These are phyloP conservation scores for Rhodosporidiobolus sp. DNA, from an alignment of 768 basidiomycete genomes.

Conservation along the genomic window DNA sequence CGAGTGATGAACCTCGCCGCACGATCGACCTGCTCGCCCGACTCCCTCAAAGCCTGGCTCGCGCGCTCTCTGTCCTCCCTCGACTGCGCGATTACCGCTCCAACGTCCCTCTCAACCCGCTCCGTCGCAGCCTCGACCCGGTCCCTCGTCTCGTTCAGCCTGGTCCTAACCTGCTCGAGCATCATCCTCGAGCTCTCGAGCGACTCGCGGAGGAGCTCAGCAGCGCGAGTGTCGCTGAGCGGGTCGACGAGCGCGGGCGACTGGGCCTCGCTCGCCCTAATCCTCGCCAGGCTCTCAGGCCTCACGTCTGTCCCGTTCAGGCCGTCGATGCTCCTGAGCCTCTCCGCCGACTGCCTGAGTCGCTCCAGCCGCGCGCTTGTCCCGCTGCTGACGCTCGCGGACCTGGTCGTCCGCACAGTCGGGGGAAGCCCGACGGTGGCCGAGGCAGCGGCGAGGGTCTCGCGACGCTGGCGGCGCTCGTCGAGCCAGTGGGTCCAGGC, in stretches of 20 bases:
- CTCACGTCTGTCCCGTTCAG: neutral
- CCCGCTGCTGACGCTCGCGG: neutral
- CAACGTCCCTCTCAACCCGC: neutral
- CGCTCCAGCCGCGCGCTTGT: conserved; percentile 3
- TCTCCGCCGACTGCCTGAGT: conserved; percentile 15
- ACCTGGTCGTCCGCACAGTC: neutral
- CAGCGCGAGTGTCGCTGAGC: neutral
- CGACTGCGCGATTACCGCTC: neutral
- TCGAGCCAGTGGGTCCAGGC: conserved; percentile 20
- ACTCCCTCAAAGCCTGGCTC: neutral
- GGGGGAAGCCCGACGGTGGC: neutral
- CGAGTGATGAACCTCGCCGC: neutral
- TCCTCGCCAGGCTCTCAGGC: too few relatives aligned
- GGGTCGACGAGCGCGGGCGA: too few relatives aligned
- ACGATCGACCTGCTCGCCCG: neutral
- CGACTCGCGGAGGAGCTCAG: neutral
- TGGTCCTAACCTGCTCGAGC: conserved; percentile 11
- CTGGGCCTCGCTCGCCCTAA: too few relatives aligned
- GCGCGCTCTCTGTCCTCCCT: neutral
- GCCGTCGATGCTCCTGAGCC: conserved; percentile 1
- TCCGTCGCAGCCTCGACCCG: neutral
- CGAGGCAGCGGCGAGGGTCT: neutral
- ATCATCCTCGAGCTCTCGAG: conserved; percentile 9
- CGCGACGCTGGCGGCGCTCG: conserved; percentile 1
- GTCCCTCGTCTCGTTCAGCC: conserved; percentile 23